Evolutionary conservation across 345 rosid species (phyloP).

Genomic region (Populus nigra): DNA sequence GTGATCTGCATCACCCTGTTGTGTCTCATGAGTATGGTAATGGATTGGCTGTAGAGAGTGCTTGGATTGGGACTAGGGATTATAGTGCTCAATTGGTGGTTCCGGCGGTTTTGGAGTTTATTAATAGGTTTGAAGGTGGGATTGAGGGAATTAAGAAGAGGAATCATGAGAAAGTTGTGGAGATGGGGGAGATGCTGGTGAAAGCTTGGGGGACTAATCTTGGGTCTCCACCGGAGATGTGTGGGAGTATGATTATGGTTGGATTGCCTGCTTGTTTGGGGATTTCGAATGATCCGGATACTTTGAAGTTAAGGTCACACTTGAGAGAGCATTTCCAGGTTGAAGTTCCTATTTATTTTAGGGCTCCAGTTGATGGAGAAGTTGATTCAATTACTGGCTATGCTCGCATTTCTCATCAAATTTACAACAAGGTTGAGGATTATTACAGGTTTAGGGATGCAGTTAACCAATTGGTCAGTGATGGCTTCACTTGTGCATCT

Average conservation of each 20-base stretch:
- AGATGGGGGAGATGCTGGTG: slow-evolving; percentile 81
- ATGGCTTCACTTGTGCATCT: slow-evolving; percentile 53
- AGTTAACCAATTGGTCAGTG: slow-evolving; percentile 46
- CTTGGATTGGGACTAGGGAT: slow-evolving; percentile 96
- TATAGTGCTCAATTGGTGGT: slow-evolving; percentile 88
- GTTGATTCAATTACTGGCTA: slow-evolving; percentile 54
- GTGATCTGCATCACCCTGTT: slow-evolving; percentile 78
- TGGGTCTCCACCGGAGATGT: slow-evolving; percentile 83
- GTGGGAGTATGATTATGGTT: slow-evolving; percentile 85
- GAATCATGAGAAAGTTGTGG: slow-evolving; percentile 71
- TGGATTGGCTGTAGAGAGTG: slow-evolving; percentile 81
- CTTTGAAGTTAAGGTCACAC: slow-evolving; percentile 55
- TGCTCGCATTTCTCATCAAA: slow-evolving; percentile 81
- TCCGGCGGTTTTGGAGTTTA: slow-evolving; percentile 69
- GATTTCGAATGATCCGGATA: slow-evolving; percentile 51
- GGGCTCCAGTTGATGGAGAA: slow-evolving; percentile 54
- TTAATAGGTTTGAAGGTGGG: slow-evolving; percentile 76
- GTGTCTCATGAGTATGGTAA: slow-evolving; percentile 92
- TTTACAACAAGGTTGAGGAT: slow-evolving; percentile 77
- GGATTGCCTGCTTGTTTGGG: slow-evolving; percentile 75
- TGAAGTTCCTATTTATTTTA: slow-evolving; percentile 75
- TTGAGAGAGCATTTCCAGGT: slow-evolving; percentile 61
- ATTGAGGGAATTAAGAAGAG: slow-evolving; percentile 79
- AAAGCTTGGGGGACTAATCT: slow-evolving; percentile 89
- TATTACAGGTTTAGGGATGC: slow-evolving; percentile 73